A percentile compares a stretch with the other conserved stretches of the same genome.
Evolutionary conservation across 73 alveolate species (phyloP).

Genomic region (Tetrahymena elliotti): DNA sequence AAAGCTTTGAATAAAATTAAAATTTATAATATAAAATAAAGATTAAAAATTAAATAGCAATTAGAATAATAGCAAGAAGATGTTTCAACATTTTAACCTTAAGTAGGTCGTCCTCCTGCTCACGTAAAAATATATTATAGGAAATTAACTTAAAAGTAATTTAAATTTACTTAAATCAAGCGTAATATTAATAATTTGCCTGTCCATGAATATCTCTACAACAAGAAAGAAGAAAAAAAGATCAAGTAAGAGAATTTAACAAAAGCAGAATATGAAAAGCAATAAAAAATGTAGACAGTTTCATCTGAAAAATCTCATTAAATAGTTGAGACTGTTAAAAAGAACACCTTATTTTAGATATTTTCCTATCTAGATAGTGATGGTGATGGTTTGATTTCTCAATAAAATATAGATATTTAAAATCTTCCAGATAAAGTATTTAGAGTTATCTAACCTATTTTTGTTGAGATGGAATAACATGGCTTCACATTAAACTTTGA

Average conservation of each 20-base stretch:
- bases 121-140: neutral
- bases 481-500: neutral
- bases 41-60: neutral
- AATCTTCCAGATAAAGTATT: neutral
- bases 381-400: neutral
- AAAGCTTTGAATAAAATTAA: neutral
- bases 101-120: neutral
- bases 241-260: neutral
- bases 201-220: neutral
- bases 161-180: neutral
- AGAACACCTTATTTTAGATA: neutral
- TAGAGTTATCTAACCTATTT: neutral
- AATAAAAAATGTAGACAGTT: neutral
- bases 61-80: neutral
- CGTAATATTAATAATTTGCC: neutral
- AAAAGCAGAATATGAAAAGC: neutral
- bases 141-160: neutral
- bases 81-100: neutral
- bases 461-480: neutral
- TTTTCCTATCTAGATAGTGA: neutral
- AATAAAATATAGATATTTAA: neutral
- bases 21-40: neutral
- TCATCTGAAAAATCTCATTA: neutral
- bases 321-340: neutral
- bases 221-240: neutral